A percentile compares a stretch with the other conserved stretches of the same genome.
Conservation (phyloP, 805 yeast genomes). For the Lipomyces kockii region DNA sequence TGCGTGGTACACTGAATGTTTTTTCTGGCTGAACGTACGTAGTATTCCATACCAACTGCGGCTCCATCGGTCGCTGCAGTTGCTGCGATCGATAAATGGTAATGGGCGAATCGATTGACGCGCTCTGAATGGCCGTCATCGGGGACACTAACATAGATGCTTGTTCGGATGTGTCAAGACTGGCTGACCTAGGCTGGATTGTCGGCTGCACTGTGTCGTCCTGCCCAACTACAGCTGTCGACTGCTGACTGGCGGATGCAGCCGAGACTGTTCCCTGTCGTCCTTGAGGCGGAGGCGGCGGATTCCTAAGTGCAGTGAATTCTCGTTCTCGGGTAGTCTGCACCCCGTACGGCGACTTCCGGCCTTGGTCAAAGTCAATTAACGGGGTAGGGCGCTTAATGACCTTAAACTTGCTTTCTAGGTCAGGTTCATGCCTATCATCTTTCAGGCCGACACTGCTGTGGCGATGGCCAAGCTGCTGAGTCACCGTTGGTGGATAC, state of each 20-base stretch:
- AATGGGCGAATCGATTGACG: neutral
- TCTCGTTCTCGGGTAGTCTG: slow-evolving; percentile 9
- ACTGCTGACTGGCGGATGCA: neutral
- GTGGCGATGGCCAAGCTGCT: slow-evolving; percentile 1
- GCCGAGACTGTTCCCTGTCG: slow-evolving; percentile 3
- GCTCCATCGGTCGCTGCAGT: neutral
- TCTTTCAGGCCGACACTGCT: slow-evolving; percentile 5
- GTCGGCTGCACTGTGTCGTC: slow-evolving; percentile 2
- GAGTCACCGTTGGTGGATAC: neutral
- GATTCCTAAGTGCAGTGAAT: slow-evolving; percentile 27
- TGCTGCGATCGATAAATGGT: neutral
- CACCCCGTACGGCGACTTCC: slow-evolving; percentile 27
- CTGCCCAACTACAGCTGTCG: slow-evolving; percentile 5
- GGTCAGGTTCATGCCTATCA: neutral
- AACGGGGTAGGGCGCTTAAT: slow-evolving; percentile 23
- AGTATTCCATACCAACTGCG: neutral
- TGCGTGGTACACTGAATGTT: slow-evolving; percentile 25
- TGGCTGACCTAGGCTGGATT: neutral
- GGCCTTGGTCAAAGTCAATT: slow-evolving; percentile 31
- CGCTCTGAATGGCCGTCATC: neutral
- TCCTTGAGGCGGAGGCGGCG: slow-evolving; percentile 32
- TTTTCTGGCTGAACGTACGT: slow-evolving; percentile 1
- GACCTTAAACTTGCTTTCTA: slow-evolving; percentile 22
- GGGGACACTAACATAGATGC: slow-evolving; percentile 11
- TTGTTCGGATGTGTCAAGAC: slow-evolving; percentile 5